A percentile compares a stretch with the other conserved stretches of the same genome.
Evolutionary conservation across 1,284 basidiomycete genomes (phyloP).

Genomic region (Fomes fomentarius): DNA sequence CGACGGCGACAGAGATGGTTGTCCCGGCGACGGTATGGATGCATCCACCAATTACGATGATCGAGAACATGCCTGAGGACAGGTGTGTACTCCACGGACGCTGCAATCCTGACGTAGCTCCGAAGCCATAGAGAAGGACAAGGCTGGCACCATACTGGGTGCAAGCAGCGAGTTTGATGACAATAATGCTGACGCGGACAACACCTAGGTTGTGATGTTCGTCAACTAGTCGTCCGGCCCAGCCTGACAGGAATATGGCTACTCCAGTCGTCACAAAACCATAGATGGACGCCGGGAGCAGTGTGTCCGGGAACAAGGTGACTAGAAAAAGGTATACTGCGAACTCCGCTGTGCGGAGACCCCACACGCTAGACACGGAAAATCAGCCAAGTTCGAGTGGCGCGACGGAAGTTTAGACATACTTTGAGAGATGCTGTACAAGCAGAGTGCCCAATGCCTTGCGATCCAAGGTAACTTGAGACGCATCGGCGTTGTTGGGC

Average conservation of each 20-base stretch:
- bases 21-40: slow-evolving; percentile 46
- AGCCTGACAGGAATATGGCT: slow-evolving; percentile 42
- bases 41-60: slow-evolving; percentile 45
- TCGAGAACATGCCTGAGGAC: slow-evolving; percentile 36
- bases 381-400: no score
- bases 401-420: not conserved
- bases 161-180: slow-evolving; percentile 47
- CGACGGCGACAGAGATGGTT: slow-evolving; percentile 53
- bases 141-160: slow-evolving; percentile 43
- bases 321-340: slow-evolving; percentile 52
- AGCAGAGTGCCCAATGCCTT: slow-evolving; percentile 21
- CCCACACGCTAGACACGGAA: slow-evolving; percentile 40
- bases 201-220: slow-evolving; percentile 40
- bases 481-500: not conserved
- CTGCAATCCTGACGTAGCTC: not conserved
- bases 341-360: slow-evolving; percentile 47
- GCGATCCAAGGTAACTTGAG: slow-evolving; percentile 15
- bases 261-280: slow-evolving; percentile 46
- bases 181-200: slow-evolving; percentile 44
- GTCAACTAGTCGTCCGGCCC: slow-evolving; percentile 50
- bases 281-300: slow-evolving; percentile 54
- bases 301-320: slow-evolving; percentile 48
- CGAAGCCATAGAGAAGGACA: slow-evolving; percentile 26
- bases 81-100: slow-evolving; percentile 20
- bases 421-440: slow-evolving; percentile 30